A percentile compares a stretch with the other conserved stretches of the same genome.
Conservation (phyloP, 2,329 filamentous ascomycete species). For the Cercospora nicotianae region DNA sequence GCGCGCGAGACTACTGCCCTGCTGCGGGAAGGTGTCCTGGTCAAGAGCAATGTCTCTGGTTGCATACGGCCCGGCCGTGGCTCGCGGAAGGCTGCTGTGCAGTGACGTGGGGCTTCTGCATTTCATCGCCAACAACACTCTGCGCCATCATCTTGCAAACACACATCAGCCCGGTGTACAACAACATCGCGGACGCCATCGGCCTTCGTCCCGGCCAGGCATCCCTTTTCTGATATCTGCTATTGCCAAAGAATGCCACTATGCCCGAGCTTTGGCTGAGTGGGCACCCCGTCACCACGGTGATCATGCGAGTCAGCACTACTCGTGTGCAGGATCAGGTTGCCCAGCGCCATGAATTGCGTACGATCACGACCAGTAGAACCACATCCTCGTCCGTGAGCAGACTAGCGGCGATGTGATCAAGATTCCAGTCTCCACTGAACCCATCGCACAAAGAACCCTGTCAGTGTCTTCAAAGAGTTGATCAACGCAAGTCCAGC, state of each 20-base stretch:
- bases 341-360: neutral
- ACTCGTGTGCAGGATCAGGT: neutral
- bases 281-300: neutral
- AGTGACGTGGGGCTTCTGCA: conserved; percentile 1
- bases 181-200: neutral
- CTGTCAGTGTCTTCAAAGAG: neutral
- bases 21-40: neutral
- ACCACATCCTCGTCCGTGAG: neutral
- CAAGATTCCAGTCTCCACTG: neutral
- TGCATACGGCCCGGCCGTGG: conserved; percentile 4
- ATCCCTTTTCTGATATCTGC: neutral
- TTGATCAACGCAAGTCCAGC: neutral
- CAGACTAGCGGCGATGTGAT: neutral
- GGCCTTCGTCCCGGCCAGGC: neutral
- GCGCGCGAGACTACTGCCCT: neutral
- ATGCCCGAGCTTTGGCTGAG: conserved; percentile 1
- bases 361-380: neutral
- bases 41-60: neutral
- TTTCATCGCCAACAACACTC: neutral
- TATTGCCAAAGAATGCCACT: neutral
- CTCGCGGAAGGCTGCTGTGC: neutral
- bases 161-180: neutral
- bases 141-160: neutral
- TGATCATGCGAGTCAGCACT: conserved; percentile 5
- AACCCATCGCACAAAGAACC: neutral